Percentiles rank a stretch among this genome's conserved stretches.
phyloP scores from a whole-genome alignment of 2,329 filamentous ascomycete genomes.

The Fusarium torulosum region DNA sequence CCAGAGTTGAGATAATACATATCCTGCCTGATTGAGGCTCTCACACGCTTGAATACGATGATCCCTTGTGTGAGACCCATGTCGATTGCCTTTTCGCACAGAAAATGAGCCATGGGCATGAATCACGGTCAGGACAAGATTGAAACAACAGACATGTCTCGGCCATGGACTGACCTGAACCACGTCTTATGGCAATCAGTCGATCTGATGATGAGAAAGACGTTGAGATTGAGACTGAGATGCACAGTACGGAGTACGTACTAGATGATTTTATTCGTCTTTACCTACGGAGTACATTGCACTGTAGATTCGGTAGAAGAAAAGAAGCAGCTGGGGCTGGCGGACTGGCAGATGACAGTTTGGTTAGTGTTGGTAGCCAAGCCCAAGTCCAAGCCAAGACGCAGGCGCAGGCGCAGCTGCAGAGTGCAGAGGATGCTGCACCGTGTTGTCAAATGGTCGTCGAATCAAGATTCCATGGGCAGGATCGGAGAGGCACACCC shows the following conservation, averaged over 20 bases:
- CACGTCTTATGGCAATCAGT: conserved; percentile 27
- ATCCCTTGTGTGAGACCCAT: not conserved
- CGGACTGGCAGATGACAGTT: conserved; percentile 1
- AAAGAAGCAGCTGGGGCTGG: not conserved
- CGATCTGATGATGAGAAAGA: conserved; percentile 29
- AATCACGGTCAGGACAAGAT: conserved; percentile 26
- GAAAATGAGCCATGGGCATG: conserved; percentile 8
- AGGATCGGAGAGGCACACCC: conserved; percentile 39
- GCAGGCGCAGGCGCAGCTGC: conserved; percentile 17
- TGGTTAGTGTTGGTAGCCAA: conserved; percentile 17
- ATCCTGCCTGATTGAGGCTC: conserved; percentile 29
- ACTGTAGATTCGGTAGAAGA: conserved; percentile 15
- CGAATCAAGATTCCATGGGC: conserved; percentile 47
- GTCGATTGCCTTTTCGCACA: conserved; percentile 5
- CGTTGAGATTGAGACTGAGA: conserved; percentile 21
- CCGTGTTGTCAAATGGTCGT: conserved; percentile 45
- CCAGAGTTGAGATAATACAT: conserved; percentile 17
- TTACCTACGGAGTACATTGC: not conserved
- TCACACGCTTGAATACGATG: not conserved
- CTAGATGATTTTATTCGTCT: conserved; percentile 7
- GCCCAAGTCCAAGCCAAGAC: conserved; percentile 2
- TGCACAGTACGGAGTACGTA: not conserved
- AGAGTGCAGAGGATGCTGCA: conserved; percentile 40
- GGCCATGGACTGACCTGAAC: conserved; percentile 31
- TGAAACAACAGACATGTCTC: conserved; percentile 41